Base-by-base conservation (phyloP, 768 basidiomycete species). In the Nidularia sp. region DNA sequence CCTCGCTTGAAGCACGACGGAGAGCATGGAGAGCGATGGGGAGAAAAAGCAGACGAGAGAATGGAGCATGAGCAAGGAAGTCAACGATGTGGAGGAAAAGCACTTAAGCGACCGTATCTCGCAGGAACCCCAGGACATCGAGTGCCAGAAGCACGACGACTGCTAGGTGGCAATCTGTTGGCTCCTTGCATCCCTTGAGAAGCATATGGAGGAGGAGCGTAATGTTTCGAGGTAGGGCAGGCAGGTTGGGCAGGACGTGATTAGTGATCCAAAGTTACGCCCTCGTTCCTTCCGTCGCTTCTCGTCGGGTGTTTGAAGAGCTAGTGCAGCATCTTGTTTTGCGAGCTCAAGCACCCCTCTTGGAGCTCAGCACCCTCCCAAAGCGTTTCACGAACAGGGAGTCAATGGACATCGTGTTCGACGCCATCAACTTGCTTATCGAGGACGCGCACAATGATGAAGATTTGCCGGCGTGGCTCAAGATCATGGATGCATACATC, bases 71-170 rank as follows among this genome's bases (percentile, higher is more conserved):
- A 70, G 70, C 36, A 64, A 59, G 36, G 59, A 61, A 0, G 34
- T 64, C 0, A 60, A 60, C 6, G 64, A 71, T 41, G 59, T 64
- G 2, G 49, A 50, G 6, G 49, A 62, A 25, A 60, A 60, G 13
- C 61, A 55, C 33, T 55, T 62, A 33, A 54, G 70, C 42, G 83
- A 86, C 31, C 79, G 73, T 42, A 73, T 92, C 39, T 85, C 90
- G 1, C 78, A 86, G 48, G 77, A 88, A 57, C 85, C 89, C 56
- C 84, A 18, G 18, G 82, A 97, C 49, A 78, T 95, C 53, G 95
- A 98, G 62, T 93, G 91, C 64, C 94, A 97, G 70, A 86, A 86
- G 62, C 93, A 96, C 68, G 77, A 85, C 49, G 88, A 96, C 64
- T 98, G 96, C 68, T 90, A 93, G 59, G 84, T 84, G 53, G 80